Percentiles rank a stretch among this genome's conserved stretches.
Conservation (phyloP, 2,329 filamentous ascomycete genomes). For the Clathrospora elynae region DNA sequence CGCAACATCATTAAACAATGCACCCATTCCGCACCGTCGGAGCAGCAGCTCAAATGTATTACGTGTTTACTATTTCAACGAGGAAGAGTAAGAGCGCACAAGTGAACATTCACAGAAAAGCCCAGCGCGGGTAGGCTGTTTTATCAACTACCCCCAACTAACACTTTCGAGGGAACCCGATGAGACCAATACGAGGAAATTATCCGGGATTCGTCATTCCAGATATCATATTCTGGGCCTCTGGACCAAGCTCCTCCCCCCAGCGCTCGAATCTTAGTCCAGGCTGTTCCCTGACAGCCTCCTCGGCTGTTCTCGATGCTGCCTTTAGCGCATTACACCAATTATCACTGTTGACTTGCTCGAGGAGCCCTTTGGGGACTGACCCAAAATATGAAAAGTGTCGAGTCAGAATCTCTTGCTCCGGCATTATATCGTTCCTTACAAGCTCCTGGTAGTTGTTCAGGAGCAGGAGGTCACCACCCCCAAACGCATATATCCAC, state of each 20-base stretch:
- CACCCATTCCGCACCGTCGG: too few relatives aligned
- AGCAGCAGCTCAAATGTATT: too few relatives aligned
- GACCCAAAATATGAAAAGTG: constrained; percentile 47
- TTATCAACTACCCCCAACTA: too few relatives aligned
- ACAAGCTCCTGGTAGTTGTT: constrained; percentile 40
- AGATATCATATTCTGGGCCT: constrained; percentile 42
- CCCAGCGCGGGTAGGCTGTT: too few relatives aligned
- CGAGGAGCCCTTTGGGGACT: constrained; percentile 38
- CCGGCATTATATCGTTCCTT: constrained; percentile 32
- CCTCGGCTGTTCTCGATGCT: constrained; percentile 33
- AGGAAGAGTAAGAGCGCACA: too few relatives aligned
- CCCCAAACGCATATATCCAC: constrained; percentile 46
- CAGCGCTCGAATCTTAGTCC: constrained; percentile 36
- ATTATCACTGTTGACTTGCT: constrained; percentile 34
- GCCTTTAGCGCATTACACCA: constrained; percentile 32
- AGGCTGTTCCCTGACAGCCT: constrained; percentile 35
- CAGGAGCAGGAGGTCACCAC: constrained; percentile 38
- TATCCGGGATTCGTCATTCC: constrained; percentile 42
- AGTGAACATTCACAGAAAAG: too few relatives aligned
- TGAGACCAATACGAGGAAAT: too few relatives aligned
- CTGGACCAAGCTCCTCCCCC: constrained; percentile 33
- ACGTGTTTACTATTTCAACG: too few relatives aligned
- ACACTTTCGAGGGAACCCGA: too few relatives aligned
- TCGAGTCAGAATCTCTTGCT: constrained; percentile 43
- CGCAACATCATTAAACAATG: too few relatives aligned